phyloP scores from a whole-genome alignment of 1,284 basidiomycete species.

The Sutorius eximius region DNA sequence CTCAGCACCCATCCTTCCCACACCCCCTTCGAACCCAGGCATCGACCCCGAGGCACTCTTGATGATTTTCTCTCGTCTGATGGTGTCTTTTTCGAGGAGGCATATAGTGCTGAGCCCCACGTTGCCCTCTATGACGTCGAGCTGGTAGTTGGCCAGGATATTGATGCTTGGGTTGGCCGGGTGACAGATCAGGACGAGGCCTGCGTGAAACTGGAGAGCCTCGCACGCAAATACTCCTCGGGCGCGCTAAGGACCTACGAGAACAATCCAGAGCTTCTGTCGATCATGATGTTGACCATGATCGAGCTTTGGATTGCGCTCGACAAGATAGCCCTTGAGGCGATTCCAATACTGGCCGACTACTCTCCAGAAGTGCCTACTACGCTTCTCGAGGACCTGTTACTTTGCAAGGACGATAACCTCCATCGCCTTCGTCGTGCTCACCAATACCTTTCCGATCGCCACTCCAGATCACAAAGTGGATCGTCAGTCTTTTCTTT shows the following conservation, averaged over 20 bases:
- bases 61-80: conserved; percentile 17
- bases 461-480: conserved; percentile 18
- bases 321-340: conserved; percentile 37
- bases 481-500: conserved; percentile 25
- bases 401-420: conserved; percentile 34
- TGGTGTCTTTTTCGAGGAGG: conserved; percentile 9
- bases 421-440: conserved; percentile 31
- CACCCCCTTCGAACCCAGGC: conserved; percentile 12
- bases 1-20: not conserved
- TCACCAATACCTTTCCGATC: conserved; percentile 32
- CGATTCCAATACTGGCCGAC: conserved; percentile 37
- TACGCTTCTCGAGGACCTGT: conserved; percentile 38
- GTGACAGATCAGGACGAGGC: conserved; percentile 11
- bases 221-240: conserved; percentile 29
- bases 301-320: conserved; percentile 47
- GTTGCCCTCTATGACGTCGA: conserved; percentile 38
- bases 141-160: conserved; percentile 20
- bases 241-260: conserved; percentile 30
- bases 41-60: conserved; percentile 6
- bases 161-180: conserved; percentile 33
- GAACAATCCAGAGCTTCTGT: conserved; percentile 41
- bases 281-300: conserved; percentile 43
- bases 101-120: conserved; percentile 10
- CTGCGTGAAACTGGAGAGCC: conserved; percentile 18
- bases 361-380: conserved; percentile 46